A percentile compares a stretch with the other conserved stretches of the same genome.
These are phyloP conservation scores for Acidiella bohemica DNA, from an alignment of 495 filamentous ascomycete genomes.

Conservation along the genomic window DNA sequence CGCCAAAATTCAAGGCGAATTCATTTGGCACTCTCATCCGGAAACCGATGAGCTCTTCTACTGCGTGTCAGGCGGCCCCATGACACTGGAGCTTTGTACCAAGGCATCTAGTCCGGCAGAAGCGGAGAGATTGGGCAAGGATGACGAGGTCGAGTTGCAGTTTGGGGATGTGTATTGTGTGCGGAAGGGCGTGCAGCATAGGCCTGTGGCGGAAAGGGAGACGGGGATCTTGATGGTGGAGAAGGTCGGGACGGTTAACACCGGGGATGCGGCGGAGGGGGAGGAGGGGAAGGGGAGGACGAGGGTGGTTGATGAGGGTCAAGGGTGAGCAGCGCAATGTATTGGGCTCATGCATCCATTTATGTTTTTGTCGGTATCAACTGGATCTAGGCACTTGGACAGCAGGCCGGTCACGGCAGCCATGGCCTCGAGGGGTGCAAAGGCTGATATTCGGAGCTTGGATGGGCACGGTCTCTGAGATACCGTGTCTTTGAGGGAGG, in stretches of 20 bases:
- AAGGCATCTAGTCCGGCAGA: constrained; percentile 6
- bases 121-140: constrained; percentile 2
- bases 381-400: too few relatives aligned
- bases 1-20: constrained; percentile 27
- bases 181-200: constrained; percentile 16
- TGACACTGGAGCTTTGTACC: constrained; percentile 16
- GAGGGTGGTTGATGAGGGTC: too few relatives aligned
- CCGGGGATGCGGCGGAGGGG: constrained; percentile 8
- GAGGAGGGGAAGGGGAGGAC: constrained; percentile 2
- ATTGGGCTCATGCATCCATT: too few relatives aligned
- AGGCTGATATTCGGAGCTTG: too few relatives aligned
- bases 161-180: constrained; percentile 18
- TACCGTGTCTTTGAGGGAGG: too few relatives aligned
- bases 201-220: constrained; percentile 5
- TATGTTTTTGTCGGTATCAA: too few relatives aligned
- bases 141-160: constrained; percentile 16
- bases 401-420: too few relatives aligned
- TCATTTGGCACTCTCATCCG: constrained; percentile 30
- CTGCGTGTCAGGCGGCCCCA: constrained; percentile 18
- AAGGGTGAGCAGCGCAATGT: too few relatives aligned
- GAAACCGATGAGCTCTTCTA: constrained; percentile 33
- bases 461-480: too few relatives aligned
- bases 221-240: constrained; percentile 11
- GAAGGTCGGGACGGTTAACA: constrained; percentile 13
- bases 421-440: too few relatives aligned